Base-by-base conservation (phyloP, 1,139 yeast genomes). In the Hanseniaspora sp. region DNA sequence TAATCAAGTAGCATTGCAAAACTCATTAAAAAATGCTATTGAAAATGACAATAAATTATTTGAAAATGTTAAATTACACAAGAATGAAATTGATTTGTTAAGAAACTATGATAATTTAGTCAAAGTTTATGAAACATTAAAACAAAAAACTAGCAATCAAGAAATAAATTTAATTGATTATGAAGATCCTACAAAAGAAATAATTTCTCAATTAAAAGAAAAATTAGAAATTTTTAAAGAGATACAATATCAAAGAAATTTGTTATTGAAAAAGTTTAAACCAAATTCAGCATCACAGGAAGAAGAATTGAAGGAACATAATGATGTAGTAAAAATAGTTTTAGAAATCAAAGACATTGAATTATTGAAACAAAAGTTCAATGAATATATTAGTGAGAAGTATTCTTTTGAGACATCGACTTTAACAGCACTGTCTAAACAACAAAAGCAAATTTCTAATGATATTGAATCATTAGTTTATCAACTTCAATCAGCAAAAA, bases 21-120 rank as follows among this genome's bases (percentile, higher is more conserved):
- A 45, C 4, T 51, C 54, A 7, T 45, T 51, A 28, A 23, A 44
- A 12, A 51, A 51, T 40, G 54, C 54, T 1, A 39, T 51, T 15
- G 31, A 41, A 8, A 51, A 51, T 45, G 49, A 51, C 33, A n/a
- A 41, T 1, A 47, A 44, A 18, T 9, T 51, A 12, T 51, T 51
- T 29, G 39, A 31, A 15, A 17, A 41, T 12, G 39, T 51, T 3
- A 45, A 45, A 11, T 6, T 12, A 2, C 45, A 44, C 28, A 51
- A 51, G 23, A 47, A 51, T 42, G 54, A 51, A 23, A 44, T 51
- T 23, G 37, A 45, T 17, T 39, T 51, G 23, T 31, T 51, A n/a
- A 51, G 12, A 45, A 39, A 51, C 15, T 51, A 44, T 33, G 41
- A 51, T 7, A 44, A 51, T 33, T 33, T 51, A 13, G n/a, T 35